Evolutionary conservation across 768 basidiomycete genomes (phyloP).

Genomic region (Candolleomyces efflorescens): DNA sequence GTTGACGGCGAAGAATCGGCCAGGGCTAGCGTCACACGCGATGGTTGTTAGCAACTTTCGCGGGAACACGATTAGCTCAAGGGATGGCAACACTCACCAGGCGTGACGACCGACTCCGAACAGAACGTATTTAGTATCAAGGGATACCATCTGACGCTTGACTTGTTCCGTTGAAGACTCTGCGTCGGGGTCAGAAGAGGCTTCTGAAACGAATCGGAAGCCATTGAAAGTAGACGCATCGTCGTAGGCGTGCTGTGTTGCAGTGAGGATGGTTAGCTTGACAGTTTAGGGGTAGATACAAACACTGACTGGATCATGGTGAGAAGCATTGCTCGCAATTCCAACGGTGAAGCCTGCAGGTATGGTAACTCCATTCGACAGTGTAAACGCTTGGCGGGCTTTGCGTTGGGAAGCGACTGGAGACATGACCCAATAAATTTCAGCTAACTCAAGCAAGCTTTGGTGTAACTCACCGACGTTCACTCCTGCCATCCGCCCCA

Average conservation of each 20-base stretch:
- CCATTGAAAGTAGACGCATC: slow-evolving; percentile 38
- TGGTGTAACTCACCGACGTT: neutral
- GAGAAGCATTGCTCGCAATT: neutral
- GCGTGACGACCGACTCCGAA: slow-evolving; percentile 36
- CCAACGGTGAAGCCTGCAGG: slow-evolving; percentile 17
- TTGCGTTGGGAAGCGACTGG: neutral
- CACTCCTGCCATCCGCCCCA: neutral
- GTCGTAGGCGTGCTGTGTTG: slow-evolving; percentile 28
- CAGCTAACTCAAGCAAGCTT: slow-evolving; percentile 7
- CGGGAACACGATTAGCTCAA: no score
- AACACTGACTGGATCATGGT: neutral
- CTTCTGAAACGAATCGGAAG: slow-evolving; percentile 40
- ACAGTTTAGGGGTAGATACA: neutral
- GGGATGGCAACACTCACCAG: slow-evolving; percentile 14
- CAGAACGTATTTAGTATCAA: slow-evolving; percentile 25
- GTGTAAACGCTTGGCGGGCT: slow-evolving; percentile 3
- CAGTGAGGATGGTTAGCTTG: neutral
- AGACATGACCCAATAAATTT: neutral
- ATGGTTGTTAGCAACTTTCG: no score
- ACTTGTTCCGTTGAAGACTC: neutral
- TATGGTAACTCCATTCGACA: slow-evolving; percentile 22
- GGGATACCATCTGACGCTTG: slow-evolving; percentile 29
- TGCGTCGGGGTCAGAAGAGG: slow-evolving; percentile 14
- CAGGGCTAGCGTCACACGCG: no score
- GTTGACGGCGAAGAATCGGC: slow-evolving; percentile 42